These are phyloP conservation scores for Sphagnum magellanicum DNA, from an alignment of 228 moss, liverwort and hornwort species.

Conservation along the genomic window DNA sequence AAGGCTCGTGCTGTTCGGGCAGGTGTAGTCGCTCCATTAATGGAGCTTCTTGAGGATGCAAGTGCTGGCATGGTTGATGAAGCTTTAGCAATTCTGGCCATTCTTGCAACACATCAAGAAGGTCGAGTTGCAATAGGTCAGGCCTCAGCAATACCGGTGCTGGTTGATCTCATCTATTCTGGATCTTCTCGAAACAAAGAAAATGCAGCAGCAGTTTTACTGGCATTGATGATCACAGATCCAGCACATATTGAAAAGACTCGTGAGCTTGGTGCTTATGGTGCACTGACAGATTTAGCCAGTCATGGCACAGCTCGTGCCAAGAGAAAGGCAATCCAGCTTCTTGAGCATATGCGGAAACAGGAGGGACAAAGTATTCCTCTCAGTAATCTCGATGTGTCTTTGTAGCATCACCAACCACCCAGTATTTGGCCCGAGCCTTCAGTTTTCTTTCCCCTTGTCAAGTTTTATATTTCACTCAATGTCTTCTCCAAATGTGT, in stretches of 20 bases:
- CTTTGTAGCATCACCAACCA: too few species aligned
- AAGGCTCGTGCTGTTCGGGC: neutral
- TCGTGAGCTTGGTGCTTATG: neutral
- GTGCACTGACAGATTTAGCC: neutral
- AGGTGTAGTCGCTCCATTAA: neutral
- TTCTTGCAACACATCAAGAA: neutral
- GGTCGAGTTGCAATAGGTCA: neutral
- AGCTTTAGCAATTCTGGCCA: neutral
- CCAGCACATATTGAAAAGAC: neutral
- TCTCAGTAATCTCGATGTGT: too few species aligned
- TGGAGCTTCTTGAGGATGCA: neutral
- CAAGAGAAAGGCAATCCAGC: neutral
- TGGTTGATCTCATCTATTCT: neutral
- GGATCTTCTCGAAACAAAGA: neutral
- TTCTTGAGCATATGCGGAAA: neutral
- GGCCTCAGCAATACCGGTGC: neutral
- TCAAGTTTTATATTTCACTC: too few species aligned
- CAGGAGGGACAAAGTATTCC: neutral
- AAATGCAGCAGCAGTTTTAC: neutral
- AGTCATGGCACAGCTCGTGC: neutral
- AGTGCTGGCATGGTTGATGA: slow-evolving; percentile 2
- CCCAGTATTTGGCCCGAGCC: too few species aligned
- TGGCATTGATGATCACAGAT: neutral
- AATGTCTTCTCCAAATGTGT: too few species aligned
- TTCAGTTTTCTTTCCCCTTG: too few species aligned